These are phyloP conservation scores for Solanum corneliomulleri DNA, from an alignment of 257 asterid species.

Conservation along the genomic window DNA sequence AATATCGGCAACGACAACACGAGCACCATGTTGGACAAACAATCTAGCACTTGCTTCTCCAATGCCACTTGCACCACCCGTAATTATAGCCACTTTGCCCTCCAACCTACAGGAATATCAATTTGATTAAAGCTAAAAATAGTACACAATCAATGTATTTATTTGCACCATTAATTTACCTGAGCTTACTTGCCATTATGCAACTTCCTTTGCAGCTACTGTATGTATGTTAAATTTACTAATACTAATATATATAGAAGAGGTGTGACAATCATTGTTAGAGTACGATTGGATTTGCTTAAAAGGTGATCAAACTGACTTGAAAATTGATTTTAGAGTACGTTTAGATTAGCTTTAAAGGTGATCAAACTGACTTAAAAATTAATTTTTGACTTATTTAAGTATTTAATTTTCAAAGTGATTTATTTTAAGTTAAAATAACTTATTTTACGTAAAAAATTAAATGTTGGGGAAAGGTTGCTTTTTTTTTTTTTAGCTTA, in stretches of 20 bases:
- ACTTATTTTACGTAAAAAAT: accelerated
- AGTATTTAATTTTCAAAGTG: no score
- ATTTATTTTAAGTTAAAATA: no score
- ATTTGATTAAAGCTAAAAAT: no score
- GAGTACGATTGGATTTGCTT: accelerated
- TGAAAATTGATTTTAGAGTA: accelerated
- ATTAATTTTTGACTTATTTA: no score
- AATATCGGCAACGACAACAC: neutral
- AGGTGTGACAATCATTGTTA: no score
- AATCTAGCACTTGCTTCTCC: constrained; percentile 1
- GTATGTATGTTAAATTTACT: no score
- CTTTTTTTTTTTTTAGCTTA: no score
- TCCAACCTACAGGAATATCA: neutral
- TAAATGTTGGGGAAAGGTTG: accelerated
- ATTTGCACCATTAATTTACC: no score
- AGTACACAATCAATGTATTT: neutral
- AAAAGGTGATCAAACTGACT: accelerated
- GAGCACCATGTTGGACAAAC: neutral
- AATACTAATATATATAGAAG: no score
- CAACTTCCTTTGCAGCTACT: neutral
- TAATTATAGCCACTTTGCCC: neutral
- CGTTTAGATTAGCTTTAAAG: accelerated
- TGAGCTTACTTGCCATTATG: no score
- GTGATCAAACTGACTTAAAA: accelerated
- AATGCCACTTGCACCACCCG: neutral